Conservation (phyloP, 192 early-diverging fungal species). For the Diversispora eburnea region DNA sequence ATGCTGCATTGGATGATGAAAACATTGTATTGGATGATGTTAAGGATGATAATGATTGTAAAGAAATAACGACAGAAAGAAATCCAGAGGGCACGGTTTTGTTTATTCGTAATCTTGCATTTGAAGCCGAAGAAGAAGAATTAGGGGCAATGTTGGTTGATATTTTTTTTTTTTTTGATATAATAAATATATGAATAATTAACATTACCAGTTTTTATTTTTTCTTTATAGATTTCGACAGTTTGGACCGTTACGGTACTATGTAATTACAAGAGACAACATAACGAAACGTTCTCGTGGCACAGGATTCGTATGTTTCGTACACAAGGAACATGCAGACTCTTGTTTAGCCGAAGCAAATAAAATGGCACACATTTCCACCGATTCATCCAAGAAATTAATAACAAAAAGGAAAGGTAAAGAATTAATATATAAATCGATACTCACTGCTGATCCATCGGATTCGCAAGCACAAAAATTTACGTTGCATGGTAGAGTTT, state of each 20-base stretch:
- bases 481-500: slow-evolving; percentile 74
- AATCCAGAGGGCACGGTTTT: slow-evolving; percentile 72
- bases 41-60: slow-evolving; percentile 24
- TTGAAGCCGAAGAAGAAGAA: slow-evolving; percentile 83
- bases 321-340: slow-evolving; percentile 63
- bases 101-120: slow-evolving; percentile 90
- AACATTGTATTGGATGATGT: slow-evolving; percentile 30
- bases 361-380: slow-evolving; percentile 48
- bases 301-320: slow-evolving; percentile 93
- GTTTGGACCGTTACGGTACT: slow-evolving; percentile 78
- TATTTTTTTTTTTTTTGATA: slow-evolving; percentile 46
- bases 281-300: slow-evolving; percentile 83
- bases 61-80: slow-evolving; percentile 36
- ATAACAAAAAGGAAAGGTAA: slow-evolving; percentile 57
- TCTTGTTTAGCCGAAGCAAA: slow-evolving; percentile 71
- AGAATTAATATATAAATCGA: slow-evolving; percentile 47
- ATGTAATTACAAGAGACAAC: slow-evolving; percentile 77
- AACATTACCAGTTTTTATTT: neutral
- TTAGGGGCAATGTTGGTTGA: slow-evolving; percentile 31
- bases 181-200: neutral
- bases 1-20: slow-evolving; percentile 37
- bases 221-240: slow-evolving; percentile 51
- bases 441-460: slow-evolving; percentile 61
- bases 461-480: slow-evolving; percentile 53
- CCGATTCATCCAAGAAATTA: slow-evolving; percentile 22